Percentiles rank a stretch among this genome's conserved stretches.
phyloP scores from a whole-genome alignment of 2,329 filamentous ascomycete species.

The Ophiocordyceps camponoti-saundersi region DNA sequence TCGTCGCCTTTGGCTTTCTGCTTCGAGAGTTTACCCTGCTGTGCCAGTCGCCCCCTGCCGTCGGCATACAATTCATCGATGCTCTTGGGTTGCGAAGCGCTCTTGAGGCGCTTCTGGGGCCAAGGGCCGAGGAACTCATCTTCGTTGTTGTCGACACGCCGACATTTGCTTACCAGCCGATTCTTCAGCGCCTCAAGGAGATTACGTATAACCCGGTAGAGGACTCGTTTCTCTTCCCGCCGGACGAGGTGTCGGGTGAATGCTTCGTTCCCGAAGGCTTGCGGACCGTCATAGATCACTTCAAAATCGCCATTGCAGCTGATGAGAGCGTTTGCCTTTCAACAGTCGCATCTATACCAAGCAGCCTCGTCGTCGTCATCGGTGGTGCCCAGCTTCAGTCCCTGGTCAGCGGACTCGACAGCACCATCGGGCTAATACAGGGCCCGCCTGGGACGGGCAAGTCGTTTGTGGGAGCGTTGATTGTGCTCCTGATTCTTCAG shows the following conservation, averaged over 20 bases:
- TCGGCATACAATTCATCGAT: constrained; percentile 35
- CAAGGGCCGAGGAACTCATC: constrained; percentile 8
- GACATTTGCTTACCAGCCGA: constrained; percentile 52
- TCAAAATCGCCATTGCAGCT: neutral
- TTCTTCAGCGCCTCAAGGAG: constrained; percentile 40
- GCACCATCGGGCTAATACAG: constrained; percentile 45
- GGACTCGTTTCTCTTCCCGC: constrained; percentile 26
- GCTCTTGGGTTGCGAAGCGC: constrained; percentile 25
- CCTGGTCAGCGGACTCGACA: constrained; percentile 33
- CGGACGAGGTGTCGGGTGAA: constrained; percentile 1
- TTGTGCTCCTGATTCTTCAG: constrained; percentile 37
- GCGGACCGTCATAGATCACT: neutral
- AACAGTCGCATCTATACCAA: neutral
- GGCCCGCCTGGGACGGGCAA: constrained; percentile 66
- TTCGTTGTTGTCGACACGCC: constrained; percentile 48
- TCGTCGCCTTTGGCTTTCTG: constrained; percentile 44
- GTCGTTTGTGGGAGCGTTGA: constrained; percentile 51
- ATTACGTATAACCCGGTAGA: constrained; percentile 38
- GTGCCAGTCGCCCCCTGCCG: constrained; percentile 20
- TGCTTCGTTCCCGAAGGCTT: constrained; percentile 4
- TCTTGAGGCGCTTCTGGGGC: constrained; percentile 23
- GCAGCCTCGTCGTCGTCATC: constrained; percentile 11
- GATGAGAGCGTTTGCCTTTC: constrained; percentile 3
- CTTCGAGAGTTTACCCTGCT: constrained; percentile 33
- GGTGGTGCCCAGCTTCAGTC: constrained; percentile 34